Conservation (phyloP, 2,329 filamentous ascomycete species). For the Shiraia sp. region DNA sequence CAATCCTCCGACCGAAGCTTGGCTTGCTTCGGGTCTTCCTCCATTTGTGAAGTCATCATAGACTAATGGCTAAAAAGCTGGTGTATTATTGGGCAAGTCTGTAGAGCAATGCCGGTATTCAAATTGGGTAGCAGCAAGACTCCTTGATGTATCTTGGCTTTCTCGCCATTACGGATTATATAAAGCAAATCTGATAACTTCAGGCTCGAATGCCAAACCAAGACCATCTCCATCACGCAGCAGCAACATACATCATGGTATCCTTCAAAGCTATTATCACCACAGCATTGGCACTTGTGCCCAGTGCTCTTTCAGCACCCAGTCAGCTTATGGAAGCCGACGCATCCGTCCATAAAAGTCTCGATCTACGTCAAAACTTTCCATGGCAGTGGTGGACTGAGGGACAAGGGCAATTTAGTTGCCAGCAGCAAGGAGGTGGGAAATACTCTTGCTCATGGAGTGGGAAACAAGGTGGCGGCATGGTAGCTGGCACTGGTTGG, state of each 20-base stretch:
- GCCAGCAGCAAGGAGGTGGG: conserved; percentile 16
- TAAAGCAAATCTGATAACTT: conserved; percentile 5
- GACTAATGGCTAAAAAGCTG: conserved; percentile 13
- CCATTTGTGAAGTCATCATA: conserved; percentile 7
- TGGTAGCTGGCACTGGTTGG: conserved; percentile 19
- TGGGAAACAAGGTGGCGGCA: conserved; percentile 14
- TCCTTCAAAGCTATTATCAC: conserved; percentile 12
- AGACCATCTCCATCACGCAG: background rate
- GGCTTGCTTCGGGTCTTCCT: conserved; percentile 5
- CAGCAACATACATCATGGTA: conserved; percentile 6
- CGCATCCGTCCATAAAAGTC: conserved; percentile 1
- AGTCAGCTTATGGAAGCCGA: conserved; percentile 1
- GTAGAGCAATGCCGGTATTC: conserved; percentile 8
- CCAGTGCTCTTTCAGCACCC: conserved; percentile 12
- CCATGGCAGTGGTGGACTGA: conserved; percentile 19
- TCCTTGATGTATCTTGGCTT: conserved; percentile 4
- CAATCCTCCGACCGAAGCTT: conserved; percentile 8
- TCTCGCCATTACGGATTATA: conserved; percentile 1
- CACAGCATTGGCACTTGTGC: conserved; percentile 11
- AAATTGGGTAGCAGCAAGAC: conserved; percentile 2
- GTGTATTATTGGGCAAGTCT: conserved; percentile 3
- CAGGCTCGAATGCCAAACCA: background rate
- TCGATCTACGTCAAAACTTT: conserved; percentile 9
- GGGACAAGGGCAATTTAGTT: conserved; percentile 16
- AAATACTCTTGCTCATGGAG: conserved; percentile 19